A percentile compares a stretch with the other conserved stretches of the same genome.
Evolutionary conservation across 108 stramenopile species (phyloP).

Genomic region (Nitzschia putrida): DNA sequence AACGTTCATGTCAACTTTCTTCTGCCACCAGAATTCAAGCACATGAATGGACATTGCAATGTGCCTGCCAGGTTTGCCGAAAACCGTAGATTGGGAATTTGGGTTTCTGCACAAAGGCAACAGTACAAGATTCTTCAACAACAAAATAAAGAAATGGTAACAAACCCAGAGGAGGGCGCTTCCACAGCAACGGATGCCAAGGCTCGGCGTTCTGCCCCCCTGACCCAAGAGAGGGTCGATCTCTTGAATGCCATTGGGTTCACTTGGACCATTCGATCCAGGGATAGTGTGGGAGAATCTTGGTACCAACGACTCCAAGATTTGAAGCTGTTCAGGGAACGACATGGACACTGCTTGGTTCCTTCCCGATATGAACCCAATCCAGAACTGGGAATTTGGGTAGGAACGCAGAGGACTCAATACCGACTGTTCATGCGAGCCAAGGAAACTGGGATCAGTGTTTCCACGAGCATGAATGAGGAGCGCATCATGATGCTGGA

Average conservation of each 20-base stretch:
- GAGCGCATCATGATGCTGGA: constrained; percentile 41
- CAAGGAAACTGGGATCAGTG: constrained; percentile 26
- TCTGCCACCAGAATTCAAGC: constrained; percentile 25
- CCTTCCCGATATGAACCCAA: constrained; percentile 37
- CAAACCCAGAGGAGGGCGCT: background rate
- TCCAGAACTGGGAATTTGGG: constrained; percentile 49
- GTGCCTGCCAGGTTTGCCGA: constrained; percentile 70
- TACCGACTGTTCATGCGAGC: constrained; percentile 34
- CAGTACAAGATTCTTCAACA: constrained; percentile 54
- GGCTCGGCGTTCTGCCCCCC: constrained; percentile 35
- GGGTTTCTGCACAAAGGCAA: constrained; percentile 70
- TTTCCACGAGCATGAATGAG: constrained; percentile 30
- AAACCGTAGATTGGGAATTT: constrained; percentile 75
- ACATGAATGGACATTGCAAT: constrained; percentile 66
- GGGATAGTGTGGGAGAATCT: constrained; percentile 46
- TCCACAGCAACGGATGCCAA: constrained; percentile 11
- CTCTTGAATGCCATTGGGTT: constrained; percentile 63
- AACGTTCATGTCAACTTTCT: background rate
- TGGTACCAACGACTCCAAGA: constrained; percentile 56
- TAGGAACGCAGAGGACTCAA: constrained; percentile 45
- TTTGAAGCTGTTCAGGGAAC: constrained; percentile 38
- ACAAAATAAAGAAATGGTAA: background rate
- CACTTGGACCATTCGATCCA: constrained; percentile 65
- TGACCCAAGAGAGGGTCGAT: constrained; percentile 64
- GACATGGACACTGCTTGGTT: constrained; percentile 41